Conservation (phyloP, 2,329 filamentous ascomycete genomes). For the Colletotrichum tropicicola region DNA sequence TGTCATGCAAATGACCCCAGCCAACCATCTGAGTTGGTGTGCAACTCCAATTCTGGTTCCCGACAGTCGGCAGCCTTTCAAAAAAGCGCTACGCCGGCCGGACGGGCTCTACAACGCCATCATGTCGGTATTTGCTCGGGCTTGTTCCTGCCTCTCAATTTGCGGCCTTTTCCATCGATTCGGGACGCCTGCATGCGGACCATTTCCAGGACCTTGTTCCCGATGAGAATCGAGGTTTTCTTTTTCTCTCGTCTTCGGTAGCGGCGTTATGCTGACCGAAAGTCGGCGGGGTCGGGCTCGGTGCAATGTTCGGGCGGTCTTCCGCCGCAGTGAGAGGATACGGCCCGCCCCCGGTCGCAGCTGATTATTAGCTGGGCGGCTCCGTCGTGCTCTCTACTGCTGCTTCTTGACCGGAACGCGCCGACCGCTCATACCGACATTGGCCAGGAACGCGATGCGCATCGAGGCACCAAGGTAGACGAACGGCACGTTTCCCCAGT, state of each 20-base stretch:
- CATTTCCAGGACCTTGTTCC: not conserved
- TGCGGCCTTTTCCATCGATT: not conserved
- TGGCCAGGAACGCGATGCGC: slow-evolving; percentile 66
- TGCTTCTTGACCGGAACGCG: slow-evolving; percentile 28
- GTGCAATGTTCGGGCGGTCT: slow-evolving; percentile 22
- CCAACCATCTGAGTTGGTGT: slow-evolving; percentile 5
- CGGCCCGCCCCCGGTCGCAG: not conserved
- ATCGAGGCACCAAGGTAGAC: slow-evolving; percentile 73
- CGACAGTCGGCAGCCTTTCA: no score
- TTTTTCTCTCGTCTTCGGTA: slow-evolving; percentile 1
- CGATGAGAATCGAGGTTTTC: not conserved
- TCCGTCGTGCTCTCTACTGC: not conserved
- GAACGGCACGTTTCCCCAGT: slow-evolving; percentile 75
- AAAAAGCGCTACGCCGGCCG: not conserved
- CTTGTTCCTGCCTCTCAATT: not conserved
- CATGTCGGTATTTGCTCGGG: slow-evolving; percentile 27
- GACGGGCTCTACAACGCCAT: not conserved
- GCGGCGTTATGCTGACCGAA: slow-evolving; percentile 9
- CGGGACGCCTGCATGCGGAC: not conserved
- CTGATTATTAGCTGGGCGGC: not conserved
- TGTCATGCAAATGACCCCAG: slow-evolving; percentile 4
- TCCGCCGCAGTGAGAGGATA: not conserved
- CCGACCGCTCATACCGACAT: slow-evolving; percentile 57
- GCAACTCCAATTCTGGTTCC: not conserved
- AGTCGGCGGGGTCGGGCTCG: slow-evolving; percentile 19